These are phyloP conservation scores for Iberis pinnata DNA, from an alignment of 345 rosid genomes.

Conservation along the genomic window DNA sequence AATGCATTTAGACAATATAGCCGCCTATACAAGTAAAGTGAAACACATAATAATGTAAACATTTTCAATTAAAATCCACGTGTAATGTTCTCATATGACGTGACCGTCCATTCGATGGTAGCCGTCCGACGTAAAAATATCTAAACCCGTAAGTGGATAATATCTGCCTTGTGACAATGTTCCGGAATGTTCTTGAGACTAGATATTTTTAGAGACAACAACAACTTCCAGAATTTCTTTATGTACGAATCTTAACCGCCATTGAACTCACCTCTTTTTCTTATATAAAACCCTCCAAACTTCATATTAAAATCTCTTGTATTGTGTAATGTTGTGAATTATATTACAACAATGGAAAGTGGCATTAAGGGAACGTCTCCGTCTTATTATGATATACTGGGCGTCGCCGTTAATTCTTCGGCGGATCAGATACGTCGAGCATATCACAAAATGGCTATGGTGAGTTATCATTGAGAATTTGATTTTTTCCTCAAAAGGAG, in stretches of 20 bases:
- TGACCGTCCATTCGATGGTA: conserved; percentile 14
- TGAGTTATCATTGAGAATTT: conserved; percentile 14
- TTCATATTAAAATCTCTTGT: background rate
- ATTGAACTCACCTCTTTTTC: conserved; percentile 2
- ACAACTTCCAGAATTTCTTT: conserved; percentile 20
- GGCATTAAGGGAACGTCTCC: conserved; percentile 29
- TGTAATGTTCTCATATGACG: conserved; percentile 13
- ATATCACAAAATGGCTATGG: conserved; percentile 88
- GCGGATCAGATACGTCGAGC: conserved; percentile 70
- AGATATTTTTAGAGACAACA: conserved; percentile 19
- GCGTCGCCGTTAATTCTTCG: conserved; percentile 68
- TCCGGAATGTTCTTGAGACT: conserved; percentile 26
- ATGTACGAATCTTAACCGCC: conserved; percentile 23
- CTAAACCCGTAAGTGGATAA: conserved; percentile 7
- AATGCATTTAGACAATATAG: no score
- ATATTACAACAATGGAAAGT: conserved; percentile 19
- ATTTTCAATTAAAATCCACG: conserved; percentile 16
- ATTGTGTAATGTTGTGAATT: background rate
- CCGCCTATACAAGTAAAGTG: no score
- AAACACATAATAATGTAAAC: no score
- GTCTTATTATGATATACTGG: conserved; percentile 62
- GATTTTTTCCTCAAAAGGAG: background rate
- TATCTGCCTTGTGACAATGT: conserved; percentile 6
- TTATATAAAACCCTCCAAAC: conserved; percentile 19
- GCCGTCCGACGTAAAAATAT: conserved; percentile 19